phyloP scores from a whole-genome alignment of 768 basidiomycete genomes.

The Fomitopsis serialis region DNA sequence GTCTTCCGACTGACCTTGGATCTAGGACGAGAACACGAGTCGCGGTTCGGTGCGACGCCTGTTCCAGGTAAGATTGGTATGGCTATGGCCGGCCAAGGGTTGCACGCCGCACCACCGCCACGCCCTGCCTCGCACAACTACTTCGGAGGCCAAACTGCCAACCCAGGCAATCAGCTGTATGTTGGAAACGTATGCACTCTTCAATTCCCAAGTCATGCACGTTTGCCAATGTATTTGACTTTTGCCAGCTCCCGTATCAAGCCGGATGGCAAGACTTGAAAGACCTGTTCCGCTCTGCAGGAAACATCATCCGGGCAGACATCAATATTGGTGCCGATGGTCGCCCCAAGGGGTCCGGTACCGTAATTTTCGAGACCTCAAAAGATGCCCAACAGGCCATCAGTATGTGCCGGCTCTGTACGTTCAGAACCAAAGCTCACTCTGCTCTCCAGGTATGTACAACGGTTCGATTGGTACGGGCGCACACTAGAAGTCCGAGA shows the following conservation, averaged over 20 bases:
- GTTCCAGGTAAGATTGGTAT: slow-evolving; percentile 95
- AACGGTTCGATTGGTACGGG: slow-evolving; percentile 98
- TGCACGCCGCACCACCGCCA: slow-evolving; percentile 74
- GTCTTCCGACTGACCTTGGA: background rate
- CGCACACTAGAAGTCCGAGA: slow-evolving; percentile 93
- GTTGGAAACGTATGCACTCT: slow-evolving; percentile 90
- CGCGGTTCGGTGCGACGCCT: slow-evolving; percentile 92
- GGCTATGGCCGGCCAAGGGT: slow-evolving; percentile 91
- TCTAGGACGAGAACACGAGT: slow-evolving; percentile 91
- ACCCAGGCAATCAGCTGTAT: slow-evolving; percentile 90
- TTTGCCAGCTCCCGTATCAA: slow-evolving; percentile 83
- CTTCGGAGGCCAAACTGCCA: slow-evolving; percentile 55
- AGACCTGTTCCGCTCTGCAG: slow-evolving; percentile 93
- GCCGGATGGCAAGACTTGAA: slow-evolving; percentile 99
- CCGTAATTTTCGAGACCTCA: slow-evolving; percentile 88
- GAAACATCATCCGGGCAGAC: slow-evolving; percentile 93
- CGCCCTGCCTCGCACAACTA: slow-evolving; percentile 79
- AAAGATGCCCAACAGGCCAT: slow-evolving; percentile 92
- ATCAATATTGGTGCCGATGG: slow-evolving; percentile 93
- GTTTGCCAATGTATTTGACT: too few species aligned
- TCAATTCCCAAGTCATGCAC: too few species aligned
- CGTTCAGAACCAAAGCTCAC: background rate
- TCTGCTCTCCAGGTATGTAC: slow-evolving; percentile 68
- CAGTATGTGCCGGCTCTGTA: slow-evolving; percentile 42
- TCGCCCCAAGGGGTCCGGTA: slow-evolving; percentile 94